Evolutionary conservation across 1,284 basidiomycete genomes (phyloP), one percentile per base, ranked within the genome.

Genomic region (Ustilago loliicola): DNA sequence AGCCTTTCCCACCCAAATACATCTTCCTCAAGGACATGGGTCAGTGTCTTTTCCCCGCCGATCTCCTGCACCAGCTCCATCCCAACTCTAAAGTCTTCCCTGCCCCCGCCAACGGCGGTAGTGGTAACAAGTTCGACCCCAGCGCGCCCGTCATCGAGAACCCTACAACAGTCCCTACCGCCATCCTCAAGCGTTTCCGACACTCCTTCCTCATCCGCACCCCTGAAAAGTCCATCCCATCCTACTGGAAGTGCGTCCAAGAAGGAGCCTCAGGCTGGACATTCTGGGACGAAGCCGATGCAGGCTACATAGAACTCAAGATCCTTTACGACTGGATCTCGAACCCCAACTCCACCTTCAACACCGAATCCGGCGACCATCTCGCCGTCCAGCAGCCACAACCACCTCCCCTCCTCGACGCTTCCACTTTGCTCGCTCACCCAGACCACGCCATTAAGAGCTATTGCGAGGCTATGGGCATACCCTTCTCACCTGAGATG

Each of bases 121-220:
- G 17, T 2, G 45, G 38, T 23, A 61, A 59, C 36, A 47, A 54
- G 13, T 66, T 66, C 19, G 66, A 79, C 54, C 29, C 56, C 40
- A 62, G 52, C 29, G 74, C 66, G 3, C 74, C 74, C 3, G 66
- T 77, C n/a, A 52, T 79, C n/a, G 82, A 69, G 88, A 85, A 85
- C 63, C 84, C 84, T 13, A 85, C 84, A 11, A 76, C 79, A 11
- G 66, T 85, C 15, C 79, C 84, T 5, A 85, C 78, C 13, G 60
- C 76, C 6, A 70, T 84, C 19, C 55, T 86, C 6, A 78, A 78
- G 29, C 61, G 81, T 10, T 86, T 85, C 74, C 66, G 79, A 47
- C 82, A 86, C 65, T 81, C 84, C 10, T 85, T 85, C 74, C 68
- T 86, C 29, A 81, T 85, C 29, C 80, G 84, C 40, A 85, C 84